Evolutionary conservation across 2,329 filamentous ascomycete genomes (phyloP).

Genomic region (Apiospora malaysiana): DNA sequence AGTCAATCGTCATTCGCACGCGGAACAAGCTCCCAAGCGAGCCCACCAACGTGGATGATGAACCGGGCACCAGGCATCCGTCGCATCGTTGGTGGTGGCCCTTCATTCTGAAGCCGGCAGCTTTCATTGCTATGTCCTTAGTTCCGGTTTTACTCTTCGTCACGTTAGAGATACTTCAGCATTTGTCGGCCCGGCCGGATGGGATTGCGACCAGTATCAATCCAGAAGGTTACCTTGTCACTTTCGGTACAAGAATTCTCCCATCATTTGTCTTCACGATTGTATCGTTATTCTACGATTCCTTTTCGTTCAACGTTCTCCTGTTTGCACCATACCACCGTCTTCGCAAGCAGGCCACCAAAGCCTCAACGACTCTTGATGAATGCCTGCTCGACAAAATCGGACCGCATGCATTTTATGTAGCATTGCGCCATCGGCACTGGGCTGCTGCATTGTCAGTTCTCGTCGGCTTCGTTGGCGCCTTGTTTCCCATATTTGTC

Average conservation of each 20-base stretch:
- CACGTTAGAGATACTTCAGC: conserved; percentile 20
- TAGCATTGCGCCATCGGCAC: conserved; percentile 11
- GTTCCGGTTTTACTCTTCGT: conserved; percentile 5
- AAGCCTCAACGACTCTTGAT: not conserved
- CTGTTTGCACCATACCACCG: conserved; percentile 16
- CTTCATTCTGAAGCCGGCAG: not conserved
- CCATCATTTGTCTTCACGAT: conserved; percentile 15
- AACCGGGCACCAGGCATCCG: not conserved
- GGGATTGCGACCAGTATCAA: conserved; percentile 12
- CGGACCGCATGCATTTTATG: conserved; percentile 15
- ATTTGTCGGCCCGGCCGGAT: not conserved
- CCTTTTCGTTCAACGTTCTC: conserved; percentile 15
- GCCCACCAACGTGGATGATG: not conserved
- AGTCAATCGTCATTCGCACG: not conserved
- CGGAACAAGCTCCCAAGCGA: not conserved
- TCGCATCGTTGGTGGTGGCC: not conserved
- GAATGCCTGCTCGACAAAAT: conserved; percentile 18
- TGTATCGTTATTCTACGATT: conserved; percentile 21
- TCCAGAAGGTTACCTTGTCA: conserved; percentile 5
- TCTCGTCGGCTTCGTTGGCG: conserved; percentile 2
- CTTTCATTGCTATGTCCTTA: not conserved
- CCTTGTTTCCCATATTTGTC: conserved; percentile 18
- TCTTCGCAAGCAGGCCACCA: not conserved
- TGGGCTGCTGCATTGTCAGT: conserved; percentile 21
- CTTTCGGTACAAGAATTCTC: conserved; percentile 13